Conservation (phyloP, 768 basidiomycete genomes). For the Gymnopilus junonius region DNA sequence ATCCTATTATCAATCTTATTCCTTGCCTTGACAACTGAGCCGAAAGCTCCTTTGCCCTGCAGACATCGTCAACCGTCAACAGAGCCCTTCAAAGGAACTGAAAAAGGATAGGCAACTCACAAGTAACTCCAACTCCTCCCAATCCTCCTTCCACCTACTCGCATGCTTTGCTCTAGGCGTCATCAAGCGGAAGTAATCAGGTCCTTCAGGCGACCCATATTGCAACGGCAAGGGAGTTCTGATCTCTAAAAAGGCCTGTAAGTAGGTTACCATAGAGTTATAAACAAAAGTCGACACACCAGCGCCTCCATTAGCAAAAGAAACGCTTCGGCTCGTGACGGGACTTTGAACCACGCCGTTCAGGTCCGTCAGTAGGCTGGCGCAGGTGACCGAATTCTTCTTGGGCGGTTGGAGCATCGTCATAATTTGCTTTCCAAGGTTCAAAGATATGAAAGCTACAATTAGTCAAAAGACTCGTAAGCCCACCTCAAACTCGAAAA, state of each 20-base stretch:
- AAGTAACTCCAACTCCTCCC: slow-evolving; percentile 89
- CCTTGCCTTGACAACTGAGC: slow-evolving; percentile 92
- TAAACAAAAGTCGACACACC: background rate
- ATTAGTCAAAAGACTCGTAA: background rate
- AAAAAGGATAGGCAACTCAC: slow-evolving; percentile 38
- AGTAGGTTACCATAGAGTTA: background rate
- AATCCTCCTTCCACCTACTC: slow-evolving; percentile 92
- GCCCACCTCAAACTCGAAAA: background rate
- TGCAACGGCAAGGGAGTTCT: slow-evolving; percentile 54
- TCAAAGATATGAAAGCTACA: slow-evolving; percentile 56
- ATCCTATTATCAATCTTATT: slow-evolving; percentile 87
- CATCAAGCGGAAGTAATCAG: slow-evolving; percentile 57
- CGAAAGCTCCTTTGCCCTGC: slow-evolving; percentile 89
- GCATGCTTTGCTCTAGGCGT: slow-evolving; percentile 50
- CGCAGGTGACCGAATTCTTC: slow-evolving; percentile 60
- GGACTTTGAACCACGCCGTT: slow-evolving; percentile 43
- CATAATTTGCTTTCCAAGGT: slow-evolving; percentile 53
- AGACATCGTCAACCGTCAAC: background rate
- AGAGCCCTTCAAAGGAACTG: background rate
- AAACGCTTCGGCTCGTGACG: slow-evolving; percentile 17
- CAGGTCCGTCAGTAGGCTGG: slow-evolving; percentile 61
- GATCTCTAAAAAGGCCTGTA: slow-evolving; percentile 34
- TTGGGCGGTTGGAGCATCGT: slow-evolving; percentile 66
- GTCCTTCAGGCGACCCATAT: slow-evolving; percentile 61
- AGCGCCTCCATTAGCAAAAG: slow-evolving; percentile 9